A percentile compares a stretch with the other conserved stretches of the same genome.
Conservation (phyloP, 2,329 filamentous ascomycete genomes). For the Triangularia setosa region DNA sequence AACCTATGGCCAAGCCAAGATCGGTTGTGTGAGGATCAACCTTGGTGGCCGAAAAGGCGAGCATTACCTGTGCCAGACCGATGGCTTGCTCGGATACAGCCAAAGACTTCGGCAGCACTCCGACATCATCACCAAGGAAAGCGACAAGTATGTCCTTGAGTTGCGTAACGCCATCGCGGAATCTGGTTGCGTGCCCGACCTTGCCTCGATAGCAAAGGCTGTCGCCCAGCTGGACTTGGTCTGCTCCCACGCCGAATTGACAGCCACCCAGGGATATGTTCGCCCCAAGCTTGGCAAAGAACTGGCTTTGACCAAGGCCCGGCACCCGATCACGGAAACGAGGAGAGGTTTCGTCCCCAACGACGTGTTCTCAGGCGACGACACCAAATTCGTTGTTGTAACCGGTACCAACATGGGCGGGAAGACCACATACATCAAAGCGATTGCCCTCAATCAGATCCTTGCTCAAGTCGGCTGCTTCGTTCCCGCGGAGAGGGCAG, state of each 20-base stretch:
- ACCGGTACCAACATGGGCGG: constrained; percentile 98
- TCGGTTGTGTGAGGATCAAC: constrained; percentile 55
- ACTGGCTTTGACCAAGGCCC: constrained; percentile 67
- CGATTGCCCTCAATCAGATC: constrained; percentile 76
- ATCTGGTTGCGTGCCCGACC: constrained; percentile 34
- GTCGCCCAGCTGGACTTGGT: constrained; percentile 87
- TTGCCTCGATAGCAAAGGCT: constrained; percentile 64
- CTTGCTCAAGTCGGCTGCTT: constrained; percentile 95
- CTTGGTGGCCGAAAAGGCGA: constrained; percentile 71
- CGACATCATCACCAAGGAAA: constrained; percentile 78
- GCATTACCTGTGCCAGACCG: constrained; percentile 81
- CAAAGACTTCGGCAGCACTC: constrained; percentile 74
- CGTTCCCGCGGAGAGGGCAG: constrained; percentile 80
- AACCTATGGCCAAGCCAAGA: constrained; percentile 1
- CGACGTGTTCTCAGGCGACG: constrained; percentile 78
- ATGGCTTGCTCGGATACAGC: constrained; percentile 78
- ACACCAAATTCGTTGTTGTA: constrained; percentile 75
- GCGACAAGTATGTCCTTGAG: constrained; percentile 69
- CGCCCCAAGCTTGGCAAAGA: constrained; percentile 66
- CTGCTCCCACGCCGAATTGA: constrained; percentile 68
- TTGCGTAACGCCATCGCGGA: constrained; percentile 48
- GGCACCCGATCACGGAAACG: constrained; percentile 70
- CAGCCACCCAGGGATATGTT: constrained; percentile 56
- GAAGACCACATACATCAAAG: constrained; percentile 91
- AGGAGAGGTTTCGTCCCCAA: constrained; percentile 78